phyloP scores from a whole-genome alignment of 257 asterid genomes.

The Leptodermis oblonga region DNA sequence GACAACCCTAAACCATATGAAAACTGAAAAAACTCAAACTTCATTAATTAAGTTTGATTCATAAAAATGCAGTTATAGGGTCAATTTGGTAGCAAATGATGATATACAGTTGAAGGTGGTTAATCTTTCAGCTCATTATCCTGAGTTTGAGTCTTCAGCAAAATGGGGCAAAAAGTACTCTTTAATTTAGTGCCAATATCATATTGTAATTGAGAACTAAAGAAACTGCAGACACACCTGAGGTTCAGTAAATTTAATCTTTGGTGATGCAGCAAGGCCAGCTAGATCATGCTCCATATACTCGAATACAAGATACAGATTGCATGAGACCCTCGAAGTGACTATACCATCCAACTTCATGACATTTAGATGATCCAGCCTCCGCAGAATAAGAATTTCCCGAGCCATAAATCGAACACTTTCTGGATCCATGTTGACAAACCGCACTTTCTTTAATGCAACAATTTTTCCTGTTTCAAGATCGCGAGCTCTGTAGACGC shows the following conservation, averaged over 20 bases:
- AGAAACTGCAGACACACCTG: conserved; percentile 48
- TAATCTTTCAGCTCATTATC: neutral
- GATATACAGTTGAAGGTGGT: neutral
- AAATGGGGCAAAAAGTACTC: neutral
- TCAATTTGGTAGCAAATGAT: neutral
- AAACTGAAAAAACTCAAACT: neutral
- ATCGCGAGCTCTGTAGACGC: conserved; percentile 89
- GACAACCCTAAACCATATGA: neutral
- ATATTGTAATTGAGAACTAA: conserved; percentile 2
- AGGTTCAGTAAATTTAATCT: conserved; percentile 63
- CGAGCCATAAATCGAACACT: conserved; percentile 95
- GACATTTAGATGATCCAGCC: conserved; percentile 85
- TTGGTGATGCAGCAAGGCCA: conserved; percentile 73
- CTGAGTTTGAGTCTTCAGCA: too few species aligned
- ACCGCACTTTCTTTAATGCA: conserved; percentile 84
- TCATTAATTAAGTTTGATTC: neutral
- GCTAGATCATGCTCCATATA: conserved; percentile 96
- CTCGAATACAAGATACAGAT: conserved; percentile 79
- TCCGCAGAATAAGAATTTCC: conserved; percentile 79
- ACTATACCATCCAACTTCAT: conserved; percentile 93
- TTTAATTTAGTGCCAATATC: neutral
- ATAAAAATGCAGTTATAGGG: neutral
- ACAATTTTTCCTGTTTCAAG: conserved; percentile 76
- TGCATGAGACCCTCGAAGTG: conserved; percentile 79
- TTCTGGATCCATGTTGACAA: conserved; percentile 89